Conservation (phyloP, 352 stramenopile species). For the Pseudoperonospora humuli region DNA sequence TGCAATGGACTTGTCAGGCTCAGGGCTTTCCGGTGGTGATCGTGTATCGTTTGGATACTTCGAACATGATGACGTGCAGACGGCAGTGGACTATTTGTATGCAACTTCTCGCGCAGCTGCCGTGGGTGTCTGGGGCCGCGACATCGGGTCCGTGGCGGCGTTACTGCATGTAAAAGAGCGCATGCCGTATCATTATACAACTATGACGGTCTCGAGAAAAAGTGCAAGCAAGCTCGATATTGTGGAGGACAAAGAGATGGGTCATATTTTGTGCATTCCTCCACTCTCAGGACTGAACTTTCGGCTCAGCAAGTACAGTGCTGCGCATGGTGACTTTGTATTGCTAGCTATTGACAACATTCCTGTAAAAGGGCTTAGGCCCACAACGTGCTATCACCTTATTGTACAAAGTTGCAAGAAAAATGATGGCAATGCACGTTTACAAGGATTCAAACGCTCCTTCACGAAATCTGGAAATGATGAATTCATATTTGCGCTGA, state of each 20-base stretch:
- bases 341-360: slow-evolving; percentile 50
- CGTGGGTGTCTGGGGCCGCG: slow-evolving; percentile 59
- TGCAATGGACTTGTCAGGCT: slow-evolving; percentile 62
- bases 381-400: slow-evolving; percentile 28
- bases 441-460: slow-evolving; percentile 25
- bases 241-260: slow-evolving; percentile 31
- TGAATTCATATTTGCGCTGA: slow-evolving; percentile 56
- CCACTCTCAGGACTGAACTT: slow-evolving; percentile 38
- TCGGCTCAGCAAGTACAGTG: slow-evolving; percentile 48
- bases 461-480: slow-evolving; percentile 13
- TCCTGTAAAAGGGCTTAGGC: slow-evolving; percentile 33
- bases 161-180: slow-evolving; percentile 46
- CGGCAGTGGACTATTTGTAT: slow-evolving; percentile 58
- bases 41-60: slow-evolving; percentile 63
- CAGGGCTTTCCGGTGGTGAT: slow-evolving; percentile 54
- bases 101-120: slow-evolving; percentile 40
- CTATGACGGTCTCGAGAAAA: slow-evolving; percentile 27
- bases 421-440: slow-evolving; percentile 11
- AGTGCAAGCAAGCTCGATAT: slow-evolving; percentile 37
- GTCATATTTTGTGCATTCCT: slow-evolving; percentile 42
- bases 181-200: slow-evolving; percentile 41
- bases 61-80: slow-evolving; percentile 55
- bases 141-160: slow-evolving; percentile 47
- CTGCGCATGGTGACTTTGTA: slow-evolving; percentile 55
- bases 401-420: slow-evolving; percentile 22